phyloP scores from a whole-genome alignment of 768 basidiomycete genomes.

The Paxillus rubicundulus region DNA sequence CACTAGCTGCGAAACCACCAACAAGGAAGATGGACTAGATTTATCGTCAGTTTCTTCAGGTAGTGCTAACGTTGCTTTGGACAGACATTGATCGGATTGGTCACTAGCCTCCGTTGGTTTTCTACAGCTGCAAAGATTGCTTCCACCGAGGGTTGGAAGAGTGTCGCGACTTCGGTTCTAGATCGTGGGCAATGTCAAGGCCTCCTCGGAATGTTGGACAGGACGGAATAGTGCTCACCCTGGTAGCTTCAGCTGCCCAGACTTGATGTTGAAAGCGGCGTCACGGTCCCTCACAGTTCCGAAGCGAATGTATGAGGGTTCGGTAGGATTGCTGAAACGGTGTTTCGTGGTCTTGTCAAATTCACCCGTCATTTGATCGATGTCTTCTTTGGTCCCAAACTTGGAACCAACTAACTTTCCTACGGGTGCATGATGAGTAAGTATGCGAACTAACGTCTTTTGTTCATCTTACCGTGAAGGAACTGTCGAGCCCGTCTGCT shows the following conservation, averaged over 20 bases:
- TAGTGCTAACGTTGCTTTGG: not conserved
- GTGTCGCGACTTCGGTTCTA: conserved; percentile 29
- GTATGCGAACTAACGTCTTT: not conserved
- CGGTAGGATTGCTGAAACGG: conserved; percentile 37
- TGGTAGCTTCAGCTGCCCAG: conserved; percentile 45
- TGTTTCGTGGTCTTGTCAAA: conserved; percentile 51
- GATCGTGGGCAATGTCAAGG: not conserved
- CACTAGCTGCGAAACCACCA: conserved; percentile 45
- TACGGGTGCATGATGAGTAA: conserved; percentile 16
- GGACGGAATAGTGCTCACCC: conserved; percentile 21
- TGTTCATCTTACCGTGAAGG: conserved; percentile 33
- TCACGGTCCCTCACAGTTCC: conserved; percentile 45
- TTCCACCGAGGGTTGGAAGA: conserved; percentile 27
- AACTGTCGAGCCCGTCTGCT: conserved; percentile 41
- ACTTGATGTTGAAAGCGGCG: conserved; percentile 37
- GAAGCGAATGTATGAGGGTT: conserved; percentile 47
- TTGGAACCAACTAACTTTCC: conserved; percentile 41
- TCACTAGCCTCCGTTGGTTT: conserved; percentile 18
- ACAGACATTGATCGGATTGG: conserved; percentile 25
- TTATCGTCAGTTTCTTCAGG: conserved; percentile 1
- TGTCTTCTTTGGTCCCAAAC: conserved; percentile 38
- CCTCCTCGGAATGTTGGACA: too few relatives aligned
- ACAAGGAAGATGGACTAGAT: conserved; percentile 40
- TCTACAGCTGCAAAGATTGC: conserved; percentile 26
- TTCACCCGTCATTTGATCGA: conserved; percentile 38